Evolutionary conservation across 2,329 filamentous ascomycete genomes (phyloP), one percentile per base, ranked within the genome.

Genomic region (Claviceps maximensis): DNA sequence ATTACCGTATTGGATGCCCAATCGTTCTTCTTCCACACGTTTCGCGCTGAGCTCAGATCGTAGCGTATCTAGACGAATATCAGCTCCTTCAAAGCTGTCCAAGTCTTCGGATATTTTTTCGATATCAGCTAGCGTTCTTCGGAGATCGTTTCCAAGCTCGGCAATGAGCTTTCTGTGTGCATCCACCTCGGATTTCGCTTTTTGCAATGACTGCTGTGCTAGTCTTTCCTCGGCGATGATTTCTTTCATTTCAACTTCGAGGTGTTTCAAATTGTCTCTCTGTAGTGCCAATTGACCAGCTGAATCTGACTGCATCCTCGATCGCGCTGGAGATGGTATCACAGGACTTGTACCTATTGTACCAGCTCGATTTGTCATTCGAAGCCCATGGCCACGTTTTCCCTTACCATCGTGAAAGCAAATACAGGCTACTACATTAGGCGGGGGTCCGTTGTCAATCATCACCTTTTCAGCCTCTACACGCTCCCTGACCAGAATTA

Each of bases 221-320:
- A 70, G 66, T 27, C 71, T 70, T 52, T 73, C 67, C 49, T 77
- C 71, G 29, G 71, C 65, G 52, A 78, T 74, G 5, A 84, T 66
- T 1, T 75, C 72, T 2, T 69, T 66, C 47, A 82, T 65, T 54
- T 86, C 80, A 6, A 67, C 63, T 51, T 76, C 73, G 3, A 86
- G 71, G 40, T 80, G 75, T 27, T 74, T 68, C 3, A 80, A 57
- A 4, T 71, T 69, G 27, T 80, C 74, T 54, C 70, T 69, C 46
- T 77, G 73, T 15, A 77, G 67, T 7, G 65, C 63, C 42, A 90
- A 76, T 61, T 88, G 85, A 19, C 78, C 78, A 53, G 80, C 84
- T 27, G 80, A 74, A 62, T 95, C 87, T 1, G 86, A 84, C 62
- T 84, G 85, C 82, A 95, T 94, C n/a, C 89, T 81, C 25, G 85